phyloP scores from a whole-genome alignment of 2,329 filamentous ascomycete genomes.

The Biscogniauxia mediterranea region DNA sequence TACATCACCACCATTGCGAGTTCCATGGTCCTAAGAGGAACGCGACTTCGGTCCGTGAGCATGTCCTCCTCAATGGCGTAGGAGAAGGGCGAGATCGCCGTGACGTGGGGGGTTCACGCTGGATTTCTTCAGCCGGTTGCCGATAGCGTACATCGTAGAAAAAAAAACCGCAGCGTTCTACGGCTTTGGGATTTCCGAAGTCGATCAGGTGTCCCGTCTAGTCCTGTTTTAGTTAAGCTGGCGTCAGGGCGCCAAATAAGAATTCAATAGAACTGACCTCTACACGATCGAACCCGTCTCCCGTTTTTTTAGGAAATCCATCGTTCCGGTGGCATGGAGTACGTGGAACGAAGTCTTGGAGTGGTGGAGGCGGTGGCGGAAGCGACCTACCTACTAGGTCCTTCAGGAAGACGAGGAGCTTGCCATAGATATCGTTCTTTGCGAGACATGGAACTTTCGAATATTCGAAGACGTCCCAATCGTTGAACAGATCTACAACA shows the following conservation, averaged over 20 bases:
- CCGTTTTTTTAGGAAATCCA: too few relatives aligned
- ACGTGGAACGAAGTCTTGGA: slow-evolving; percentile 29
- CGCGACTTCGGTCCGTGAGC: too few relatives aligned
- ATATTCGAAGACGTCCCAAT: slow-evolving; percentile 35
- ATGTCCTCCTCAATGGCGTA: slow-evolving; percentile 28
- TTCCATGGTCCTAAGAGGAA: too few relatives aligned
- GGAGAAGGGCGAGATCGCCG: slow-evolving; percentile 39
- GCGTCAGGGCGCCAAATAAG: too few relatives aligned
- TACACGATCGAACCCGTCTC: slow-evolving; percentile 37
- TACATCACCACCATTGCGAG: too few relatives aligned
- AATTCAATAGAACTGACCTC: slow-evolving; percentile 31
- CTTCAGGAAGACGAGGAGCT: slow-evolving; percentile 35
- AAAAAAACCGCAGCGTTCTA: not conserved
- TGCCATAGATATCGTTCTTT: slow-evolving; percentile 39
- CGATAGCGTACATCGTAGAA: slow-evolving; percentile 30
- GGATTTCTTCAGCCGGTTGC: slow-evolving; percentile 33
- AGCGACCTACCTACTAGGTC: slow-evolving; percentile 29
- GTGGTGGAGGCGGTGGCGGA: slow-evolving; percentile 27
- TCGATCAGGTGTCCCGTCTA: too few relatives aligned
- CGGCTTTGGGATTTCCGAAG: too few relatives aligned
- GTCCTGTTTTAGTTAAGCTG: too few relatives aligned
- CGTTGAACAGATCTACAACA: slow-evolving; percentile 34
- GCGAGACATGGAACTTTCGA: slow-evolving; percentile 16
- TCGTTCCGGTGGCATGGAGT: slow-evolving; percentile 21
- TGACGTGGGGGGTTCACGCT: slow-evolving; percentile 37